Evolutionary conservation across 305 asterid species (phyloP).

Genomic region (Fraxinus floribunda): DNA sequence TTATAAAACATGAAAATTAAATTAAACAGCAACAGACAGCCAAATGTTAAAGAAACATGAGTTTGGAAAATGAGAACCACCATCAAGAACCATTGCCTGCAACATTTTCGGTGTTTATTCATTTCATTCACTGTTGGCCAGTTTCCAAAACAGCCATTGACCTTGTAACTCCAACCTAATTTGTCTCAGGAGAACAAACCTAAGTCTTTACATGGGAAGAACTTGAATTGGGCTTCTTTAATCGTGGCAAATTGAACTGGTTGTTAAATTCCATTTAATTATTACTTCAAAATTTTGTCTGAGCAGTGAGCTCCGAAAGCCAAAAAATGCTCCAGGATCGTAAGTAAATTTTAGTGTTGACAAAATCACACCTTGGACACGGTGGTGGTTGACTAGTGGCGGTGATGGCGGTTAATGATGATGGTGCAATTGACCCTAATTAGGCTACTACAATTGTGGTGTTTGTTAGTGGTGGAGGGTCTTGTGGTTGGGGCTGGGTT

Average conservation of each 20-base stretch:
- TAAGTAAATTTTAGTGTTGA: background rate
- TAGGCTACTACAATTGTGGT: background rate
- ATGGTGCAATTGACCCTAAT: background rate
- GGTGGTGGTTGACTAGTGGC: background rate
- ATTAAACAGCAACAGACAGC: background rate
- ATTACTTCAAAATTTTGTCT: background rate
- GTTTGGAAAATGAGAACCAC: background rate
- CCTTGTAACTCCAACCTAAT: background rate
- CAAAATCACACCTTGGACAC: background rate
- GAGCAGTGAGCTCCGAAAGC: background rate
- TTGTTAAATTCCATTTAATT: background rate
- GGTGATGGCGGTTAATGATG: background rate
- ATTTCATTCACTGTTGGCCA: background rate
- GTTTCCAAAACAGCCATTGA: background rate
- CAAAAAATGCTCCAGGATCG: background rate
- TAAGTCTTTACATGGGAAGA: background rate
- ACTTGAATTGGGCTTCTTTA: background rate
- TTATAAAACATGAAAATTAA: background rate
- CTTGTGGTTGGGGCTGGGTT: background rate
- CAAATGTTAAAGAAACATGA: background rate
- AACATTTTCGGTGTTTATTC: background rate
- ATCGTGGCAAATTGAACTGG: background rate
- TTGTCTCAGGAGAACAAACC: background rate
- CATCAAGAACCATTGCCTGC: background rate
- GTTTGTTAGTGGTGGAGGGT: background rate